phyloP scores from a whole-genome alignment of 1,284 basidiomycete genomes.

The Volvariella surrecta region DNA sequence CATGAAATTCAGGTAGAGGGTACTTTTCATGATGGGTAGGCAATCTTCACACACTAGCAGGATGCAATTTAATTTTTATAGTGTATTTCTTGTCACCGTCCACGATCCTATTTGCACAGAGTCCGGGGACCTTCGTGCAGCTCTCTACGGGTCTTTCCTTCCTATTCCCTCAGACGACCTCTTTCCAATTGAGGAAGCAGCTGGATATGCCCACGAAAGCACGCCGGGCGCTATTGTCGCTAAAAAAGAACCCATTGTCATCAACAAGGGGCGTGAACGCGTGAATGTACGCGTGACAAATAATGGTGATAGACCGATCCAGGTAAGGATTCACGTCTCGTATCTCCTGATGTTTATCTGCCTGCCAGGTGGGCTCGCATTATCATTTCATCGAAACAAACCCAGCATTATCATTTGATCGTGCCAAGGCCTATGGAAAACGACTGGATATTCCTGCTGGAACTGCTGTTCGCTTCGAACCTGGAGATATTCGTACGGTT shows the following conservation, averaged over 20 bases:
- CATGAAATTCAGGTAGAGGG: slow-evolving; percentile 91
- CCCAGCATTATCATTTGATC: slow-evolving; percentile 75
- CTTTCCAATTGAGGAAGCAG: slow-evolving; percentile 51
- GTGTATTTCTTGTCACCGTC: slow-evolving; percentile 91
- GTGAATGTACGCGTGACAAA: slow-evolving; percentile 80
- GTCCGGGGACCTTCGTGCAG: slow-evolving; percentile 68
- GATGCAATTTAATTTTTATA: slow-evolving; percentile 18
- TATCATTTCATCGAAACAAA: slow-evolving; percentile 95
- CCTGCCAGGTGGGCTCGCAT: slow-evolving; percentile 75
- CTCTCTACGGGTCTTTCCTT: slow-evolving; percentile 90
- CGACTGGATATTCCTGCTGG: slow-evolving; percentile 90
- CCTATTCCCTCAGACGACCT: slow-evolving; percentile 63
- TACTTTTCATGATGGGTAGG: slow-evolving; percentile 78
- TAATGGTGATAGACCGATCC: slow-evolving; percentile 90
- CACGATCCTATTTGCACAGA: slow-evolving; percentile 90
- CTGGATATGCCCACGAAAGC: slow-evolving; percentile 42
- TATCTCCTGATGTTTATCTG: slow-evolving; percentile 6
- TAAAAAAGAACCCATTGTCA: slow-evolving; percentile 56
- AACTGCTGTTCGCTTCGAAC: slow-evolving; percentile 95
- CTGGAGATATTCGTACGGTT: slow-evolving; percentile 84
- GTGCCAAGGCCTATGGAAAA: slow-evolving; percentile 73
- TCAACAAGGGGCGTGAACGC: slow-evolving; percentile 70
- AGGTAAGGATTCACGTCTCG: slow-evolving; percentile 39
- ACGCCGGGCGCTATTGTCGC: slow-evolving; percentile 73
- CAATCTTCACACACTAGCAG: slow-evolving; percentile 8